Base-by-base conservation (phyloP, 306 rosid genomes). In the Prunus davidiana region DNA sequence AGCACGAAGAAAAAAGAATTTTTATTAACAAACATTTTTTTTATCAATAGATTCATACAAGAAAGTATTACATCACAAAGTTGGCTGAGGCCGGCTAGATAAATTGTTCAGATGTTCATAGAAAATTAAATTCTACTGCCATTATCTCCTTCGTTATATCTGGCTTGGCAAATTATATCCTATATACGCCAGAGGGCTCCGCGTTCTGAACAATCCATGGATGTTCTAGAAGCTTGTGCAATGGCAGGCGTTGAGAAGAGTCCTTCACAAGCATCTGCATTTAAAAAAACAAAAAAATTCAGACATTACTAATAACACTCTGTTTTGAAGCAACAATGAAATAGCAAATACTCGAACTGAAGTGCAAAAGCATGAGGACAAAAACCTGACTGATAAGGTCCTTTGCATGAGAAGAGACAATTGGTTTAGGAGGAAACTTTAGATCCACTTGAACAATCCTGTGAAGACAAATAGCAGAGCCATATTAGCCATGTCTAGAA, bases 161-260 rank as follows among this genome's bases (percentile, higher is more conserved):
- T 64, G 72, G 25, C 56, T 28, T 75, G 24, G 52, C 45, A 50
- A 76, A 67, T 45, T 86, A 95, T 73, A 87, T 60, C 85, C 83
- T 88, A 74, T 92, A 88, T 81, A 95, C 80, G 79, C 98, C 97
- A 24, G 97, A 85, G 27, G 97, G 96, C 91, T 95, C 98, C 0
- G 98, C 97, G 68, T 95, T 92, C 88, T 95, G 98, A 77, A 95
- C 85, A 81, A 92, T 90, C 98, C 98, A 95, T 50, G 97, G 97
- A 75, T 95, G 98, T 76, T 95, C 98, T 34, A 95, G 91, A 64
- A 95, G 91, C 82, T 95, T 95, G 89, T 95, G 96, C 51, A 95
- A 80, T 5, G 96, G 92, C 78, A 95, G 86, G 66, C 98, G 96
- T 64, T 90, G 82, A 47, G 92, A 81, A 49, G 96, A 90, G 78